Conservation (phyloP, 2,329 filamentous ascomycete genomes). For the Colletotrichum karsti region DNA sequence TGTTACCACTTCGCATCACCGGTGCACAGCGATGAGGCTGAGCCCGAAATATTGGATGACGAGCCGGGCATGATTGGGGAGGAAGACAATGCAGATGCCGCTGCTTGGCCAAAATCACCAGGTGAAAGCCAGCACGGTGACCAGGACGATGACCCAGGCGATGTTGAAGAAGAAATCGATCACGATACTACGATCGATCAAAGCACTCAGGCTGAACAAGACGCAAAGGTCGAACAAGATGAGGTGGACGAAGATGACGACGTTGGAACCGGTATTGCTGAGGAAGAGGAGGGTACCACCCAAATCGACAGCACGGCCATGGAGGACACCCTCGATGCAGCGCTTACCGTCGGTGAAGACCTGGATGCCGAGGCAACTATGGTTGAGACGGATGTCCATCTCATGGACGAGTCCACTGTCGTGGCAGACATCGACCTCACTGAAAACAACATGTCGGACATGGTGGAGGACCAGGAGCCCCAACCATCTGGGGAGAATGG, state of each 20-base stretch:
- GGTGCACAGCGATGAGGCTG: constrained; percentile 30
- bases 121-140: constrained; percentile 5
- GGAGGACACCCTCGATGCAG: constrained; percentile 2
- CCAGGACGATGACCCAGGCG: constrained; percentile 16
- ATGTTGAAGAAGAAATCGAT: neutral
- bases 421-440: neutral
- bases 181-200: neutral
- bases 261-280: neutral
- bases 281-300: neutral
- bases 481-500: constrained; percentile 15
- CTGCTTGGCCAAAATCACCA: constrained; percentile 16
- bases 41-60: constrained; percentile 30
- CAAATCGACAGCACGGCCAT: neutral
- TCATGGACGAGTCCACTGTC: constrained; percentile 2
- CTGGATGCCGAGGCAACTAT: constrained; percentile 13
- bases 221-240: neutral
- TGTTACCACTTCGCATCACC: constrained; percentile 44
- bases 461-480: neutral
- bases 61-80: constrained; percentile 28
- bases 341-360: neutral
- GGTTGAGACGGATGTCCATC: constrained; percentile 3
- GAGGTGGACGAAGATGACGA: constrained; percentile 6
- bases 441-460: neutral
- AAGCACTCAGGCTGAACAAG: neutral
- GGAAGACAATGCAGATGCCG: constrained; percentile 24